phyloP scores from a whole-genome alignment of 2,329 filamentous ascomycete species.

The Penicillium crustosum region DNA sequence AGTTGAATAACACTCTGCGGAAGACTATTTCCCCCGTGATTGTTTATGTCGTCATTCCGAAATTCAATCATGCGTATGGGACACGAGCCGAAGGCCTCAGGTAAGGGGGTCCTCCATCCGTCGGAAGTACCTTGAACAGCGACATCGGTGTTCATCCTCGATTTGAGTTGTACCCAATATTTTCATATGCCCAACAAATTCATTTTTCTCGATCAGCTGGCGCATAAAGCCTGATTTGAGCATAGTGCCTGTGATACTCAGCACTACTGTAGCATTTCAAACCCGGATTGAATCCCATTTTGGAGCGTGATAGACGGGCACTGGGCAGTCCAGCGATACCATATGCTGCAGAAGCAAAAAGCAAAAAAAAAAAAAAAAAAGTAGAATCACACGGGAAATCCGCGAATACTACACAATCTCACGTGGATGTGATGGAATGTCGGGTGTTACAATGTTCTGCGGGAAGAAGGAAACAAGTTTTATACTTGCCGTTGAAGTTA shows the following conservation, averaged over 20 bases:
- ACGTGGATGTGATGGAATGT: neutral
- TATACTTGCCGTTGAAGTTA: neutral
- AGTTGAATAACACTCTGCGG: neutral
- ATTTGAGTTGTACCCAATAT: neutral
- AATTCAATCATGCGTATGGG: neutral
- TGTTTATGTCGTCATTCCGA: neutral
- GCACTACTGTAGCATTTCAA: constrained; percentile 6
- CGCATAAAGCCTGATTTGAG: neutral
- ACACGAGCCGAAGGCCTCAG: neutral
- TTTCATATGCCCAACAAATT: neutral
- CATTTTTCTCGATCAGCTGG: neutral
- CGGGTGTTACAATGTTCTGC: neutral
- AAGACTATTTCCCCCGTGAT: neutral
- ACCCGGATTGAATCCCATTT: neutral
- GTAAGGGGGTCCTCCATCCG: neutral
- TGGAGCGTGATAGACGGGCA: neutral
- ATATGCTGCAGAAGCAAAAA: neutral
- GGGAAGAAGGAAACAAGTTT: neutral
- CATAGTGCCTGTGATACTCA: neutral
- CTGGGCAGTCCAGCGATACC: neutral
- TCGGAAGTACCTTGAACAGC: neutral
- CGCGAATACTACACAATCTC: neutral
- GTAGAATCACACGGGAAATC: neutral
- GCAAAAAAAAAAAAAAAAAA: neutral
- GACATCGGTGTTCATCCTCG: neutral